Conservation (phyloP, 2,329 filamentous ascomycete genomes). For the Penicillium psychrosexuale region DNA sequence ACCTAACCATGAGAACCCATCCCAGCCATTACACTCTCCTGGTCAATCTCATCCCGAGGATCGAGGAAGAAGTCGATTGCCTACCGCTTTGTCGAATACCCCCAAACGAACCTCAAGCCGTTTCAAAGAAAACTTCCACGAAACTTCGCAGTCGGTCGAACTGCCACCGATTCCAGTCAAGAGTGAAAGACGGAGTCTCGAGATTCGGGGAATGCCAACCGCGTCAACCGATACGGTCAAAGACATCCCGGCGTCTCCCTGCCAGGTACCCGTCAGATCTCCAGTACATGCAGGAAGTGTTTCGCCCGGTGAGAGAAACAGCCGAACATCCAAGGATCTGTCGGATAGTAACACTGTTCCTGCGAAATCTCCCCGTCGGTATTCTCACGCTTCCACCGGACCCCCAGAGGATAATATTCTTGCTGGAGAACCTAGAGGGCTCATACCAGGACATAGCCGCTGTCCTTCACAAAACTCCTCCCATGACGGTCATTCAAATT, state of each 20-base stretch:
- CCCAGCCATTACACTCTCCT: constrained; percentile 4
- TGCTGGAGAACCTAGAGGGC: not conserved
- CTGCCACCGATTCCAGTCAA: not conserved
- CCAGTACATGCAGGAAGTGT: constrained; percentile 7
- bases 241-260: not conserved
- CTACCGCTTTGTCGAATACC: not conserved
- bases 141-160: not conserved
- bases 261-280: constrained; percentile 2
- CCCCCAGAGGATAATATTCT: not conserved
- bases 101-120: not conserved
- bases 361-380: constrained; percentile 1
- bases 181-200: constrained; percentile 2
- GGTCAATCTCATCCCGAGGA: constrained; percentile 6
- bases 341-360: not conserved
- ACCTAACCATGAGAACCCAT: not conserved
- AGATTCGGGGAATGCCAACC: constrained; percentile 2
- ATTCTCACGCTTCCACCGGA: not conserved
- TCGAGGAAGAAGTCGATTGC: constrained; percentile 4
- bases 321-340: constrained; percentile 1
- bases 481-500: constrained; percentile 26
- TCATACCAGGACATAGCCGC: constrained; percentile 9
- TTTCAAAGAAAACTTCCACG: constrained; percentile 2
- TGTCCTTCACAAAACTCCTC: constrained; percentile 18
- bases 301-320: not conserved
- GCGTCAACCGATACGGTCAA: not conserved